Evolutionary conservation across 2,329 filamentous ascomycete species (phyloP), one percentile per base, ranked within the genome.

Genomic region (Sporothrix euskadiensis): DNA sequence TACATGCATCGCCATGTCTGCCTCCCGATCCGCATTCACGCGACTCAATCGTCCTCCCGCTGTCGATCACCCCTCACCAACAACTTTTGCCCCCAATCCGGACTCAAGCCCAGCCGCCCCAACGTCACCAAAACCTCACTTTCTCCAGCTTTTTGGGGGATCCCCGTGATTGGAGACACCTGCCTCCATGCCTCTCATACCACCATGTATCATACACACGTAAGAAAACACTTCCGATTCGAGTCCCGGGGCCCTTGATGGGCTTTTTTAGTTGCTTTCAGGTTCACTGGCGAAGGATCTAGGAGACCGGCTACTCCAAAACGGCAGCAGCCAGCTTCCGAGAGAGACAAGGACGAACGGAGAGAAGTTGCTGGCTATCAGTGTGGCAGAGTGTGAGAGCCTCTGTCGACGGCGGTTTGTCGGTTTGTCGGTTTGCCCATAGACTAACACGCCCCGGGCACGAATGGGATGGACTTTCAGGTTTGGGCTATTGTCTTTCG

Each of bases 191-290:
- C 57, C 19, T 39, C n/a, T 0, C 12, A 4, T 8, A n/a, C 5
- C 12, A 14, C 4, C 9, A 19, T 26, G 61, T 22, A 56, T 26
- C 63, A 1, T 49, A 16, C 63, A 69, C 56, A 22, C 66, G 66
- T 69, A 44, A 57, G 52, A 56, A n/a, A 16, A 4, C 32, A 69
- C 32, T 57, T 57, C 68, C 68, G 68, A 70, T 70, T 70, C 22
- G 49, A 44, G 12, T 57, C n/a, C 68, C 68, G 65, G 44, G 10
- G 44, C 44, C 32, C 26, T 35, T 52, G 26, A 39, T 22, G 8
- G 7, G 10, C n/a, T 19, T 22, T 39, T 22, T 39, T 22, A 63
- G 19, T 12, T 22, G n/a, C n/a, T 35, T 63, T 41, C 3, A 26
- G 12, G 61, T n/a, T 44, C 12, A 22, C 57, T 30, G 52, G 26